Evolutionary conservation across 1,139 yeast genomes (phyloP).

Genomic region (Kazachstania sp.): DNA sequence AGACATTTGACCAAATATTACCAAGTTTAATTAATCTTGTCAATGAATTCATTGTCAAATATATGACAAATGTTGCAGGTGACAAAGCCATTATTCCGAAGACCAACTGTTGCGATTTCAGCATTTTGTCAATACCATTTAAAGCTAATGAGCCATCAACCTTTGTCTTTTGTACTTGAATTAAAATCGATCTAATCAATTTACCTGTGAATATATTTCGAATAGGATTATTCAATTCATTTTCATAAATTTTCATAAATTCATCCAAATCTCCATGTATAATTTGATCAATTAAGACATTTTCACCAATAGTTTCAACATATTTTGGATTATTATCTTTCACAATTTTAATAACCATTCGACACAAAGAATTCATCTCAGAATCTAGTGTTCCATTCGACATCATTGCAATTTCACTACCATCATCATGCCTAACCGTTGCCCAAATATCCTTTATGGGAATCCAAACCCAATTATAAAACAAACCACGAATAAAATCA

Average conservation of each 20-base stretch:
- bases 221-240: constrained; percentile 63
- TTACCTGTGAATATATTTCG: constrained; percentile 57
- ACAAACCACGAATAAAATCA: constrained; percentile 59
- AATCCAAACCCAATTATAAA: constrained; percentile 71
- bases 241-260: constrained; percentile 73
- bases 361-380: constrained; percentile 69
- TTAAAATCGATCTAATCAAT: constrained; percentile 65
- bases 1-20: constrained; percentile 20
- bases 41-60: constrained; percentile 10
- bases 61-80: constrained; percentile 57
- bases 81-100: constrained; percentile 86
- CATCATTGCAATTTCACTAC: constrained; percentile 64
- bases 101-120: constrained; percentile 85
- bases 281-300: constrained; percentile 31
- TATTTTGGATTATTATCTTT: constrained; percentile 23
- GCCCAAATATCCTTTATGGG: constrained; percentile 70
- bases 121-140: constrained; percentile 78
- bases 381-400: constrained; percentile 71
- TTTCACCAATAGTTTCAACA: constrained; percentile 8
- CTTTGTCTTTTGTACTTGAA: constrained; percentile 89
- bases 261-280: constrained; percentile 68
- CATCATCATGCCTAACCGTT: constrained; percentile 72
- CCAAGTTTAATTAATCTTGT: constrained; percentile 20
- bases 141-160: constrained; percentile 91
- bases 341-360: constrained; percentile 53